These are phyloP conservation scores for Juglanconis oblonga DNA, from an alignment of 2,329 filamentous ascomycete species.

Conservation along the genomic window DNA sequence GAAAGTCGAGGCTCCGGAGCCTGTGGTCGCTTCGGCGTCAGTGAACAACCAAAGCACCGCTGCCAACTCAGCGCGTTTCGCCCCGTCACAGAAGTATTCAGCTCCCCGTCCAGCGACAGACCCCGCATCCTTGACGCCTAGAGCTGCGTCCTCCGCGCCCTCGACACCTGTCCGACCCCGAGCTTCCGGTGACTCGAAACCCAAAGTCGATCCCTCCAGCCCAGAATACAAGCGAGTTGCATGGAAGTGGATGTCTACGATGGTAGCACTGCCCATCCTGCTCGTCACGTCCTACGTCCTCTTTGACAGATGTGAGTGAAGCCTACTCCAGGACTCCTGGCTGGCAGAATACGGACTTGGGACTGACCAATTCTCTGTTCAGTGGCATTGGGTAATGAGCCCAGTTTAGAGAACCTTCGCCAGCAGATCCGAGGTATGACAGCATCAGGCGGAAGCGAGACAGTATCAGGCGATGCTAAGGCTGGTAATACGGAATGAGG, in stretches of 20 bases:
- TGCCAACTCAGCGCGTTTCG: neutral
- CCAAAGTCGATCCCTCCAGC: constrained; percentile 28
- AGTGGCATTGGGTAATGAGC: constrained; percentile 8
- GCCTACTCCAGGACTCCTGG: neutral
- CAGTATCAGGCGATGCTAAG: neutral
- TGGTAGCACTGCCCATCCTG: constrained; percentile 53
- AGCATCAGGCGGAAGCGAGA: neutral
- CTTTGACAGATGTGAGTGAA: constrained; percentile 46
- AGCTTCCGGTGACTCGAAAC: neutral
- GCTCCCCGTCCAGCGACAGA: neutral
- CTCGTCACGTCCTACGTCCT: constrained; percentile 54
- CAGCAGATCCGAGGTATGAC: neutral
- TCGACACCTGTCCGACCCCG: neutral
- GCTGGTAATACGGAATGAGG: neutral
- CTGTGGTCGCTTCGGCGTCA: neutral
- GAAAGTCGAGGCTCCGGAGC: neutral
- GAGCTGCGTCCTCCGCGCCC: neutral
- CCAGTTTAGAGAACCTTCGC: constrained; percentile 2
- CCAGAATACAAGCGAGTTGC: constrained; percentile 42
- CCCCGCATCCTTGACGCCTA: neutral
- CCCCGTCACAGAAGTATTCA: neutral
- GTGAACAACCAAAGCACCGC: neutral
- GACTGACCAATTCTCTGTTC: neutral
- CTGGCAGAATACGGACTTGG: no score
- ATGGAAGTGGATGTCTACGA: constrained; percentile 42